Conservation (phyloP, 805 yeast species). For the Yarrowia deformans region DNA sequence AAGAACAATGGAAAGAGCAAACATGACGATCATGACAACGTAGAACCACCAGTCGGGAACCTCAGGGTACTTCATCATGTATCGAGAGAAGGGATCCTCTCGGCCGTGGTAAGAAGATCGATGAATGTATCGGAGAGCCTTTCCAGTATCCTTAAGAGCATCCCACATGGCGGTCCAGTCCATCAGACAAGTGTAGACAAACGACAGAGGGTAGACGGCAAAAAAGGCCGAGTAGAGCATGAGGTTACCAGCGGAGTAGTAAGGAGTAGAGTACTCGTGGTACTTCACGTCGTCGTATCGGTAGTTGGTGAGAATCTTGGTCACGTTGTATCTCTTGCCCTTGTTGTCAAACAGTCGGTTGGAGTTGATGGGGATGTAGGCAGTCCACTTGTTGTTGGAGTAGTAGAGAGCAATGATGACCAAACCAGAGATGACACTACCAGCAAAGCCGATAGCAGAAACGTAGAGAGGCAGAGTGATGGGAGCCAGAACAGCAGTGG, state of each 20-base stretch:
- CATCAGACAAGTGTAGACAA: conserved; percentile 52
- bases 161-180: conserved; percentile 43
- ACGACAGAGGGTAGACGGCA: conserved; percentile 63
- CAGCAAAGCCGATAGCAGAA: conserved; percentile 55
- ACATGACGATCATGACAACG: conserved; percentile 56
- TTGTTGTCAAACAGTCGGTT: conserved; percentile 61
- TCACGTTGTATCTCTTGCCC: conserved; percentile 59
- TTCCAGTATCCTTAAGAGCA: conserved; percentile 39
- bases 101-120: conserved; percentile 39
- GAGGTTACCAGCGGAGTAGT: conserved; percentile 59
- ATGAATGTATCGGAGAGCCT: conserved; percentile 16
- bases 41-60: conserved; percentile 65
- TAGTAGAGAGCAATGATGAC: conserved; percentile 58
- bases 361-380: conserved; percentile 67
- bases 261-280: conserved; percentile 70
- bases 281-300: conserved; percentile 57
- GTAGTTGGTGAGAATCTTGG: conserved; percentile 53
- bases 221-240: conserved; percentile 63
- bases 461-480: conserved; percentile 50
- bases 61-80: conserved; percentile 59
- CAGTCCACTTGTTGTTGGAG: conserved; percentile 64
- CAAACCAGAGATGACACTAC: conserved; percentile 57
- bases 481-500: conserved; percentile 69
- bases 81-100: conserved; percentile 57
- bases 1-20: conserved; percentile 54